Conservation (phyloP, 768 basidiomycete species). For the Naganishia randhawae region DNA sequence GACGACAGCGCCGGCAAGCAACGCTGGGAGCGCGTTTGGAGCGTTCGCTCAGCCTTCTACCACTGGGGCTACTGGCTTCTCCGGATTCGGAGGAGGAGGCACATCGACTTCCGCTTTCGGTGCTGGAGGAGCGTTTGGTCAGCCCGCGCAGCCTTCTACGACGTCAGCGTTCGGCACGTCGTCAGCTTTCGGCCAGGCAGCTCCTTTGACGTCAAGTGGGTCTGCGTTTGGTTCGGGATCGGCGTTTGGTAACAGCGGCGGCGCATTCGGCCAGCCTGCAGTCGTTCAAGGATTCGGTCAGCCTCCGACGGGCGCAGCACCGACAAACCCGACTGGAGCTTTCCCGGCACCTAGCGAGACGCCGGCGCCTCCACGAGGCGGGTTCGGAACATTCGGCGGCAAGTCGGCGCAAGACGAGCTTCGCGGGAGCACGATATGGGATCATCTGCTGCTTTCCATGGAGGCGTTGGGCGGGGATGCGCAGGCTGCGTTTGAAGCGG, state of each 20-base stretch:
- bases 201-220: background rate
- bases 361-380: background rate
- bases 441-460: constrained; percentile 22
- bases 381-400: constrained; percentile 20
- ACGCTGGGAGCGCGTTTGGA: background rate
- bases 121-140: constrained; percentile 1
- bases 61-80: background rate
- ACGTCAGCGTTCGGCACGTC: background rate
- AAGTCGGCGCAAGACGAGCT: background rate
- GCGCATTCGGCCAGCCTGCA: constrained; percentile 1
- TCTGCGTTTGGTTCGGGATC: constrained; percentile 25
- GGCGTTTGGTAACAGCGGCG: background rate
- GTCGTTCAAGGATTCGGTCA: background rate
- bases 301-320: background rate
- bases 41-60: constrained; percentile 8
- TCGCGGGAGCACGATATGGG: constrained; percentile 25
- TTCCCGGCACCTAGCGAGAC: background rate
- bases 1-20: background rate
- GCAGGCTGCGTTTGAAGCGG: constrained; percentile 20
- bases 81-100: background rate
- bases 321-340: constrained; percentile 10
- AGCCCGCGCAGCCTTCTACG: background rate
- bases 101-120: constrained; percentile 4
- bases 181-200: background rate
- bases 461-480: constrained; percentile 9